Base-by-base conservation (phyloP, 2,329 filamentous ascomycete genomes). In the Madurella mycetomatis region DNA sequence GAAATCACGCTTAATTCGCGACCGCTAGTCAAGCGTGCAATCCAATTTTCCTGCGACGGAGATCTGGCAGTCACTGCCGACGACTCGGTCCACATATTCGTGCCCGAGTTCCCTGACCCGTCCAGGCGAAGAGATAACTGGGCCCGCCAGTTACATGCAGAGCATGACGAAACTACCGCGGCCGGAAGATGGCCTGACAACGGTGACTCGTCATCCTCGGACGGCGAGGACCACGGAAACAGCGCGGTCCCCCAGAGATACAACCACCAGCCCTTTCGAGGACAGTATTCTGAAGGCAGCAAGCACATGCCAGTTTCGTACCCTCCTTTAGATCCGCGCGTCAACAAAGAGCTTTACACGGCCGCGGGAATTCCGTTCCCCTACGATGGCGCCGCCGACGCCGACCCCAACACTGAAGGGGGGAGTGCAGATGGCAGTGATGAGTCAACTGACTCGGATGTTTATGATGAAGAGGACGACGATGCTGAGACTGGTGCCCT, bases 11-110 rank as follows among this genome's bases (percentile, higher is more conserved):
- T 70, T 17, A 62, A 62, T 13, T 63, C 64, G 1, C 59, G 64
- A 11, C 70, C 69, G 0, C 53, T 66, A 34, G 54, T 59, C 57
- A 67, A 64, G 42, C 71, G 73, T 49, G 72, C 73, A 43, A 63
- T 77, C 19, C 61, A 76, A 37, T 83, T 80, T 77, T 84, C 81
- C 18, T 76, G 76, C 57, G 81, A 84, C 50, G 78, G 76, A 19
- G 81, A 83, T 61, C 70, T 84, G 5, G 81, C 80, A 34, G 72
- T 83, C 32, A 76, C 74, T 2, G 76, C 78, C n/a, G 78, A 81
- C 57, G 81, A 84, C 64, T 77, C 76, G 41, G 64, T 66, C 32
- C 63, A 64, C 46, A 57, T 66, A 47, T 60, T 65, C 39, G 60
- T 65, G 37, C 62, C 65, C 25, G 64, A 66, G 47, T 65, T 65